Evolutionary conservation across 1,284 basidiomycete species (phyloP), one percentile per base, ranked within the genome.

Genomic region (Ceratobasidium sp.): DNA sequence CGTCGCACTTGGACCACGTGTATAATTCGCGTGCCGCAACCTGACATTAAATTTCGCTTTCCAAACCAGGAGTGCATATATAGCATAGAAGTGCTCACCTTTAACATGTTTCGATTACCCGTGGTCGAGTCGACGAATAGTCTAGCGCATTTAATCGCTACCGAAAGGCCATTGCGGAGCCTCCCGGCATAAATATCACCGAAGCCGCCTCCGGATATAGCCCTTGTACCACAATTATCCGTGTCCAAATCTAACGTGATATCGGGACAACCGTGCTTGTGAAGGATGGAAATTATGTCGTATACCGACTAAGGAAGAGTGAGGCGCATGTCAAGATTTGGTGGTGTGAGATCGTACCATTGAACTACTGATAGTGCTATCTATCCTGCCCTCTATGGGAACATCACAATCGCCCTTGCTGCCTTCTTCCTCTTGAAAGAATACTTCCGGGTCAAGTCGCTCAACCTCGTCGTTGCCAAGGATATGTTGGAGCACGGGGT

Each of bases 1-100:
- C 30, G 3, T 41, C 8, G 32, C 57, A 59, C 32, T 59, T 59
- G 30, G 57, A 59, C 57, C 57, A 59, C 16, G 38, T 35, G 30
- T 59, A 59, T 35, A 59, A 23, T n/a, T 59, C 57, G 11, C 57
- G 57, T 30, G 57, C 57, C 3, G 32, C 32, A 30, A 21, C 21
- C 57, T 41, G 21, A n/a, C n/a, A n/a, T 7, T n/a, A n/a, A n/a
- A n/a, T n/a, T n/a, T n/a, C n/a, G n/a, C n/a, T n/a, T n/a, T n/a
- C n/a, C n/a, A n/a, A n/a, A n/a, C n/a, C n/a, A n/a, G n/a, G n/a
- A n/a, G n/a, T n/a, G n/a, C n/a, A n/a, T n/a, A n/a, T n/a, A n/a
- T n/a, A n/a, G n/a, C n/a, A n/a, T n/a, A n/a, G n/a, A n/a, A n/a
- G n/a, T n/a, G n/a, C 16, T 28, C 52, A 28, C 52, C 52, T 28